phyloP scores from a whole-genome alignment of 2,329 filamentous ascomycete genomes.

The Dactylella cylindrospora region DNA sequence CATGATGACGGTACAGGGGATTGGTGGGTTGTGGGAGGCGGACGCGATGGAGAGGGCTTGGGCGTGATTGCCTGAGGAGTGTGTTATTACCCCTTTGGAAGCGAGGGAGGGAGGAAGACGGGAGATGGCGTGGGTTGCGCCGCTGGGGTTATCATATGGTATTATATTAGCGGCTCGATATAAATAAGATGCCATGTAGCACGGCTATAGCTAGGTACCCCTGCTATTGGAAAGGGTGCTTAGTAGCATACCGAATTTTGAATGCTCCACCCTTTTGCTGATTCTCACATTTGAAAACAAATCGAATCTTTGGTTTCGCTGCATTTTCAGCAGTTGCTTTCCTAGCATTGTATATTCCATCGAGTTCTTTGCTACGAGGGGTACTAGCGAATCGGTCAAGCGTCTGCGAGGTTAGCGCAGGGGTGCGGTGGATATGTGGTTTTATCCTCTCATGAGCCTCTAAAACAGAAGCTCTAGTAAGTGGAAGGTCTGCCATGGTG shows the following conservation, averaged over 20 bases:
- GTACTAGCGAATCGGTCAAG: slow-evolving; percentile 74
- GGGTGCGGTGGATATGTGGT: slow-evolving; percentile 77
- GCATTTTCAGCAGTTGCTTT: slow-evolving; percentile 59
- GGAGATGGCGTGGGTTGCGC: slow-evolving; percentile 25
- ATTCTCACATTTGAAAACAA: slow-evolving; percentile 98
- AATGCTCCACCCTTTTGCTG: slow-evolving; percentile 87
- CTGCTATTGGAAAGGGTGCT: background rate
- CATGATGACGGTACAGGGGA: slow-evolving; percentile 90
- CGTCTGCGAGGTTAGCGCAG: slow-evolving; percentile 76
- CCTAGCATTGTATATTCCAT: slow-evolving; percentile 57
- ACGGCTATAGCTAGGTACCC: background rate
- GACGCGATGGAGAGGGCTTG: slow-evolving; percentile 84
- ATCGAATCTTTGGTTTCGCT: slow-evolving; percentile 65
- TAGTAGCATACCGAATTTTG: slow-evolving; percentile 79
- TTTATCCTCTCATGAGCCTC: slow-evolving; percentile 72
- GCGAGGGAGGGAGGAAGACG: background rate
- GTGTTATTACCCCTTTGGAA: slow-evolving; percentile 42
- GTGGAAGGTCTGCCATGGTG: slow-evolving; percentile 59
- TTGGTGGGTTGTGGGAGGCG: slow-evolving; percentile 58
- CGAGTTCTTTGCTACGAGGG: slow-evolving; percentile 62
- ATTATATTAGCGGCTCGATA: slow-evolving; percentile 59
- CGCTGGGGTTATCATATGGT: slow-evolving; percentile 4
- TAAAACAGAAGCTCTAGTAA: slow-evolving; percentile 71
- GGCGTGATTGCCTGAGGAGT: slow-evolving; percentile 77
- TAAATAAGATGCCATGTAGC: background rate